phyloP scores from a whole-genome alignment of 768 basidiomycete species.

The Hydnomerulius pinastri region DNA sequence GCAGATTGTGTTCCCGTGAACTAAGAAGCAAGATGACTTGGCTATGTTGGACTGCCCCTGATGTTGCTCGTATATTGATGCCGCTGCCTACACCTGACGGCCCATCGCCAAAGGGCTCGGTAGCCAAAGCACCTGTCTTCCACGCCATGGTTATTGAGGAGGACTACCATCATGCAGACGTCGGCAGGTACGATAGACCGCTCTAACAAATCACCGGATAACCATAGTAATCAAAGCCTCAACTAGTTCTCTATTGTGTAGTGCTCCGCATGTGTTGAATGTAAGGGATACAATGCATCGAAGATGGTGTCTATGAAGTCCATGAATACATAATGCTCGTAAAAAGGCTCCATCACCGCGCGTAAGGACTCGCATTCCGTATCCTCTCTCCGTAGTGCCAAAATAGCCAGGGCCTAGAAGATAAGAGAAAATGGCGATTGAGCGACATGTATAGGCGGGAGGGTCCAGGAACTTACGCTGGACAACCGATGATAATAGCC shows the following conservation, averaged over 20 bases:
- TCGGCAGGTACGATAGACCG: too few species aligned
- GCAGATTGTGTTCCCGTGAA: too few species aligned
- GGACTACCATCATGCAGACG: constrained; percentile 39
- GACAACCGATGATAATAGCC: constrained; percentile 62
- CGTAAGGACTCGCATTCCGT: constrained; percentile 48
- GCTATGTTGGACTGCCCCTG: too few species aligned
- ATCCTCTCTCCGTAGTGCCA: constrained; percentile 53
- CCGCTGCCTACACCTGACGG: constrained; percentile 36
- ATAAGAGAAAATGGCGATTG: constrained; percentile 35
- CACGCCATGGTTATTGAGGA: constrained; percentile 48
- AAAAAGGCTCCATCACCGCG: constrained; percentile 14
- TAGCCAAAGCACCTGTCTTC: constrained; percentile 40
- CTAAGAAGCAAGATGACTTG: too few species aligned
- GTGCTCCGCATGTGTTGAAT: too few species aligned
- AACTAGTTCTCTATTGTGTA: too few species aligned
- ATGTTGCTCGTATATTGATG: too few species aligned
- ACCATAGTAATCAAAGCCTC: too few species aligned
- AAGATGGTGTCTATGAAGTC: too few species aligned
- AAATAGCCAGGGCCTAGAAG: constrained; percentile 41
- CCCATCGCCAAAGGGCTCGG: constrained; percentile 9
- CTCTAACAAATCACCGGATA: too few species aligned
- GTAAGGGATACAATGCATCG: too few species aligned
- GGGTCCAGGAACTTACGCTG: constrained; percentile 35
- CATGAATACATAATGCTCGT: neutral
- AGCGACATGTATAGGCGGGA: constrained; percentile 19